Conservation (phyloP, 169 alveolate genomes). For the Eimeria necatrix region DNA sequence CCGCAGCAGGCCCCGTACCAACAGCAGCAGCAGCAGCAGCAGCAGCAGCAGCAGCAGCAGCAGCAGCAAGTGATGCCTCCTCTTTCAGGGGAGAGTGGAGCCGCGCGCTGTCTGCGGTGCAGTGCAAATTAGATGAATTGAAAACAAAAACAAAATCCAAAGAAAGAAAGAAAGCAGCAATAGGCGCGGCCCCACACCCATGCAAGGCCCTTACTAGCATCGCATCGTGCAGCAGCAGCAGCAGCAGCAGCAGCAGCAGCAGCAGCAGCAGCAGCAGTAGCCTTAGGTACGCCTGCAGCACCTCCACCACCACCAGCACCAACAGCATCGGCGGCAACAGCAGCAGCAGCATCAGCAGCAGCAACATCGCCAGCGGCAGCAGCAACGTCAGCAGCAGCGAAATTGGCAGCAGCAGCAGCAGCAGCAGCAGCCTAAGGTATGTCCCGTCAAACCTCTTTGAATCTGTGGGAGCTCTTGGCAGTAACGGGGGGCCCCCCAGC, state of each 20-base stretch:
- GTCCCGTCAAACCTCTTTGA: neutral
- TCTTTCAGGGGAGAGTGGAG: too few relatives aligned
- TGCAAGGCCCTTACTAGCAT: too few relatives aligned
- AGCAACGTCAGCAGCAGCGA: neutral
- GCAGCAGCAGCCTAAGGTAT: neutral
- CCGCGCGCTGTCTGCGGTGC: too few relatives aligned
- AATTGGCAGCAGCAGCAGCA: conserved; percentile 20
- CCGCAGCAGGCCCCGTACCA: neutral
- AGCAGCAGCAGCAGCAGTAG: neutral
- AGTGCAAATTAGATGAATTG: too few relatives aligned
- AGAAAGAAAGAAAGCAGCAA: neutral
- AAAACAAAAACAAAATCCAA: neutral
- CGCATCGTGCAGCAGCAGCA: neutral
- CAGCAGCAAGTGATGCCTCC: neutral
- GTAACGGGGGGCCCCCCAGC: neutral
- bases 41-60: neutral
- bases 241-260: neutral
- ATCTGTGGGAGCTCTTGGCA: neutral
- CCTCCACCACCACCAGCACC: neutral
- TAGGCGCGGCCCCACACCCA: neutral
- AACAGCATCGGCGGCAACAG: neutral
- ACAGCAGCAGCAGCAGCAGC: neutral
- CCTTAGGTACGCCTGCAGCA: neutral
- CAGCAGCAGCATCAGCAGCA: conserved; percentile 33
- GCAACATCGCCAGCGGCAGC: neutral